These are phyloP conservation scores for Rickenella mellea DNA, from an alignment of 768 basidiomycete species.

Conservation along the genomic window DNA sequence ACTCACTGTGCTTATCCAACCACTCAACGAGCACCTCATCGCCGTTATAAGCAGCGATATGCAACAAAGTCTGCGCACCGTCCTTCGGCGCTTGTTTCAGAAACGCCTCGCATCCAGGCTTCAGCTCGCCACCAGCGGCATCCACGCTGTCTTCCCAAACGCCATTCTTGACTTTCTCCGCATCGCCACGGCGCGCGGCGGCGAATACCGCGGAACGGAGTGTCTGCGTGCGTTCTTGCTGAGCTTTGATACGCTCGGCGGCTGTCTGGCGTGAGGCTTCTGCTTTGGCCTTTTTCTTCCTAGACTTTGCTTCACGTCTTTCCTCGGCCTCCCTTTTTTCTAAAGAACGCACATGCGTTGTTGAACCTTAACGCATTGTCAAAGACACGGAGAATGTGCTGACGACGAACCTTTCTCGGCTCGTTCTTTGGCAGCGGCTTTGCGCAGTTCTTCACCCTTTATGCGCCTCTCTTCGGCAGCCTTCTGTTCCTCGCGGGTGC, in stretches of 20 bases:
- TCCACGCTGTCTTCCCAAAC: constrained; percentile 65
- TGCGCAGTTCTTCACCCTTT: constrained; percentile 38
- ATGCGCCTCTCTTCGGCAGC: constrained; percentile 44
- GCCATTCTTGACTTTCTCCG: constrained; percentile 47
- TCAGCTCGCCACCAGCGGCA: constrained; percentile 62
- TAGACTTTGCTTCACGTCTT: constrained; percentile 45
- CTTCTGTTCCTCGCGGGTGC: constrained; percentile 41
- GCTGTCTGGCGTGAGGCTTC: constrained; percentile 39
- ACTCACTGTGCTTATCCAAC: constrained; percentile 64
- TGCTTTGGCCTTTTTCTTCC: constrained; percentile 47
- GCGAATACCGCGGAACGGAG: constrained; percentile 54
- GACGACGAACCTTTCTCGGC: constrained; percentile 4
- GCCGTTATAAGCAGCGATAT: constrained; percentile 51
- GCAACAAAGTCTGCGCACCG: constrained; percentile 57
- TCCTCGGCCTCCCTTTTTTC: constrained; percentile 48
- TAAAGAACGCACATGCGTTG: constrained; percentile 6
- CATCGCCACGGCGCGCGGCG: constrained; percentile 50
- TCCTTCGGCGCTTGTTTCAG: constrained; percentile 38
- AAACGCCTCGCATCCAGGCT: constrained; percentile 43
- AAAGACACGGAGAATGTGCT: too few species aligned
- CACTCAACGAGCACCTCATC: constrained; percentile 53
- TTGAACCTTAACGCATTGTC: too few species aligned
- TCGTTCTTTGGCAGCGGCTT: constrained; percentile 30
- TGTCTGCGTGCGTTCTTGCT: constrained; percentile 41
- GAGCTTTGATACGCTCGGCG: constrained; percentile 36